A percentile compares a stretch with the other conserved stretches of the same genome.
These are phyloP conservation scores for Suhomyces wounanorum DNA, from an alignment of 1,139 yeast species.

Conservation along the genomic window DNA sequence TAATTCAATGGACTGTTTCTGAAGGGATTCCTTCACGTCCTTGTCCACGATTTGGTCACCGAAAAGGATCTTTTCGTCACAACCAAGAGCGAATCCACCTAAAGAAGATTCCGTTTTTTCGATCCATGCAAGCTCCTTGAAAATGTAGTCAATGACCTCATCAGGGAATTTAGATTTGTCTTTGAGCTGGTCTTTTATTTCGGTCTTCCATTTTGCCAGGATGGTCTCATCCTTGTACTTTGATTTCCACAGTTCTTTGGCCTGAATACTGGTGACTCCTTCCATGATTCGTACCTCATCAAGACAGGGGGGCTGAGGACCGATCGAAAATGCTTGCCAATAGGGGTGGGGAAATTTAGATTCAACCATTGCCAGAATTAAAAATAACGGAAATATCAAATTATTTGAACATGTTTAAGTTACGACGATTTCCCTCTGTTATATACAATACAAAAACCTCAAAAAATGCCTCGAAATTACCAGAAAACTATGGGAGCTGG, in stretches of 20 bases:
- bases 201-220: conserved; percentile 34
- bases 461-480: too few relatives aligned
- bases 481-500: too few relatives aligned
- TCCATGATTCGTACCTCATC: not conserved
- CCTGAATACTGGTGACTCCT: not conserved
- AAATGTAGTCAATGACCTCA: conserved; percentile 25
- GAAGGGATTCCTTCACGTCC: conserved; percentile 15
- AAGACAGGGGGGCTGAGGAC: not conserved
- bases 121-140: conserved; percentile 34
- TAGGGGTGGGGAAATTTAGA: not conserved
- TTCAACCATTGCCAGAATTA: not conserved
- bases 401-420: too few relatives aligned
- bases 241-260: conserved; percentile 34
- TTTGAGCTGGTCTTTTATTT: conserved; percentile 22
- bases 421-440: too few relatives aligned
- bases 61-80: not conserved
- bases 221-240: conserved; percentile 32
- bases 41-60: conserved; percentile 6
- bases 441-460: too few relatives aligned
- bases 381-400: not conserved
- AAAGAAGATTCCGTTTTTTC: conserved; percentile 19
- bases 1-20: conserved; percentile 17
- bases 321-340: not conserved
- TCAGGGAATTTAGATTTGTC: conserved; percentile 15
- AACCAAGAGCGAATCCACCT: conserved; percentile 6